phyloP scores from a whole-genome alignment of 768 basidiomycete species.

The Myochromella boudieri region DNA sequence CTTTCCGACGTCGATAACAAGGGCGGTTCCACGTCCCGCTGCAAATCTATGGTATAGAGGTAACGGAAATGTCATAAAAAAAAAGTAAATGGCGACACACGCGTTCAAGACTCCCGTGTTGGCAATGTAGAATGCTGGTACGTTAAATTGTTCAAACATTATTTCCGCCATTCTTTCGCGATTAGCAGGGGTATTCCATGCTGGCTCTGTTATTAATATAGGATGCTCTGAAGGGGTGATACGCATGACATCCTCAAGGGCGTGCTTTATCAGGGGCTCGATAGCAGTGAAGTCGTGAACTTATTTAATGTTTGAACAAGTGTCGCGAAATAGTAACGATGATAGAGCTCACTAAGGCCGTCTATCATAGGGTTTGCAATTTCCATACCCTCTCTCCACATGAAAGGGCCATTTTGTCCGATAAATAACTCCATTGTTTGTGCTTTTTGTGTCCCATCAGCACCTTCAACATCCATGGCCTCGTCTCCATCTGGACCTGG shows the following conservation, averaged over 20 bases:
- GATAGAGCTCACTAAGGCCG: constrained; percentile 66
- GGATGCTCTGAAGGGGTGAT: constrained; percentile 85
- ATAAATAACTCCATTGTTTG: constrained; percentile 67
- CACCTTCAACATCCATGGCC: constrained; percentile 47
- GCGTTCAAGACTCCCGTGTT: constrained; percentile 93
- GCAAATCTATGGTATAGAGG: constrained; percentile 71
- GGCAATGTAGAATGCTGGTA: constrained; percentile 95
- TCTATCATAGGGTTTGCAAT: constrained; percentile 81
- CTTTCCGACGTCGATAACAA: constrained; percentile 93
- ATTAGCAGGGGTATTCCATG: constrained; percentile 94
- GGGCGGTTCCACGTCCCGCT: constrained; percentile 94
- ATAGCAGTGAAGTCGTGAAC: constrained; percentile 79
- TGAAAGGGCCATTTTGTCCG: constrained; percentile 84
- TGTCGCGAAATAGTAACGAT: background rate
- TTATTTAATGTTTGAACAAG: constrained; percentile 22
- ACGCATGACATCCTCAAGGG: constrained; percentile 73
- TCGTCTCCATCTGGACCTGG: constrained; percentile 53
- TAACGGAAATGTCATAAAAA: constrained; percentile 5
- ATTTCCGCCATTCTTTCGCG: constrained; percentile 95
- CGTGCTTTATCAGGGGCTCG: constrained; percentile 69
- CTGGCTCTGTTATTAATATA: constrained; percentile 88
- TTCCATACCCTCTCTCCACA: constrained; percentile 92
- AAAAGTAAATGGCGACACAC: constrained; percentile 42
- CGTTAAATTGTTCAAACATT: constrained; percentile 95
- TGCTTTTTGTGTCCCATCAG: constrained; percentile 29